Evolutionary conservation across 345 rosid genomes (phyloP).

Genomic region (Hibiscus tridactylites): DNA sequence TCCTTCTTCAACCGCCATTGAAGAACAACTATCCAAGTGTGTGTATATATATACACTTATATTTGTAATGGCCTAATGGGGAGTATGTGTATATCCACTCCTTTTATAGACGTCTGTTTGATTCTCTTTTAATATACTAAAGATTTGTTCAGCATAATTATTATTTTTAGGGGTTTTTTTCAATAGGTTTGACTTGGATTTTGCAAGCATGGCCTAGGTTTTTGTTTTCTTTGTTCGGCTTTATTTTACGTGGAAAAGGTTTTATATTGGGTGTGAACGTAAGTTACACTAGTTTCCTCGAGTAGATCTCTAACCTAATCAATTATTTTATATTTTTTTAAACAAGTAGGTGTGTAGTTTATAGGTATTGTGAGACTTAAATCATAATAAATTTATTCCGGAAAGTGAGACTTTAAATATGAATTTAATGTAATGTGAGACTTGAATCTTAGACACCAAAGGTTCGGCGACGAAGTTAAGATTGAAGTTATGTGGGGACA

Average conservation of each 20-base stretch:
- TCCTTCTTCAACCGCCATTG: slow-evolving; percentile 24
- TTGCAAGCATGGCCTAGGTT: not conserved
- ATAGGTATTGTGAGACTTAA: too few species aligned
- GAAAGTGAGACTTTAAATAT: too few species aligned
- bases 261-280: too few species aligned
- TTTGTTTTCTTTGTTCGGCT: not conserved
- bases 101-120: not conserved
- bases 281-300: not conserved
- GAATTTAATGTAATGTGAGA: too few species aligned
- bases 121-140: not conserved
- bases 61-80: not conserved
- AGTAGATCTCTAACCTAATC: too few species aligned
- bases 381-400: too few species aligned
- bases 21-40: not conserved
- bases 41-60: not conserved
- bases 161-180: not conserved
- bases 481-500: too few species aligned
- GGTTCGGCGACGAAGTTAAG: too few species aligned
- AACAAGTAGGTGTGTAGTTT: too few species aligned
- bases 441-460: too few species aligned
- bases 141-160: not conserved
- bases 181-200: not conserved
- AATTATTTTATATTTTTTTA: too few species aligned
- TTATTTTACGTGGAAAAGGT: not conserved
- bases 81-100: not conserved